These are phyloP conservation scores for Entonaema liquescens DNA, from an alignment of 495 filamentous ascomycete species.

Conservation along the genomic window DNA sequence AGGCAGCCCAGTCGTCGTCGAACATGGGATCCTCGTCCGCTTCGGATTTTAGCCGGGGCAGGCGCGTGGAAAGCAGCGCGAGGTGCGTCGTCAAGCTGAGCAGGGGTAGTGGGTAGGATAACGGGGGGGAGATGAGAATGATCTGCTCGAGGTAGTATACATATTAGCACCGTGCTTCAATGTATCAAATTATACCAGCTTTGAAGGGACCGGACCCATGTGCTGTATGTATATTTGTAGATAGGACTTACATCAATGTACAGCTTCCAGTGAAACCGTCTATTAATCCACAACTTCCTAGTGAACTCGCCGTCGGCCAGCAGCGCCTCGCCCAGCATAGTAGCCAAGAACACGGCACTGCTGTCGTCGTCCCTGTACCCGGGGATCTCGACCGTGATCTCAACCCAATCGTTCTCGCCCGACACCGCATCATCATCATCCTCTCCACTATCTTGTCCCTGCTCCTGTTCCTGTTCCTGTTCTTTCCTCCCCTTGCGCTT, in stretches of 20 bases:
- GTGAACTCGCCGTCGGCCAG: slow-evolving; percentile 77
- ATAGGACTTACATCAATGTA: slow-evolving; percentile 83
- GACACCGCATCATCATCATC: slow-evolving; percentile 26
- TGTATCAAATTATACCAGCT: slow-evolving; percentile 33
- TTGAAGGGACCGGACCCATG: background rate
- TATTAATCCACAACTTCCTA: slow-evolving; percentile 80
- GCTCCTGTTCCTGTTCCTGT: slow-evolving; percentile 42
- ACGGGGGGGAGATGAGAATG: slow-evolving; percentile 87
- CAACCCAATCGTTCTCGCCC: slow-evolving; percentile 73
- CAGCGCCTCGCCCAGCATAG: slow-evolving; percentile 89
- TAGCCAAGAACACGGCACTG: slow-evolving; percentile 81
- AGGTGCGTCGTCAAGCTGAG: slow-evolving; percentile 94
- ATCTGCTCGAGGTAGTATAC: slow-evolving; percentile 63
- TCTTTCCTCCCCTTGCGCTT: slow-evolving; percentile 38
- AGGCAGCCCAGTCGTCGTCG: slow-evolving; percentile 95
- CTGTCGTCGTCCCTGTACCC: slow-evolving; percentile 91
- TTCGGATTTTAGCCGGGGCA: slow-evolving; percentile 84
- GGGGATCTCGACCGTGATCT: slow-evolving; percentile 85
- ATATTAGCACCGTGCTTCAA: background rate
- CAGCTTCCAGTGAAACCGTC: slow-evolving; percentile 92
- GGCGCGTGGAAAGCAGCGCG: slow-evolving; percentile 86
- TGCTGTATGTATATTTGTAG: background rate
- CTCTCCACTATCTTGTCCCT: slow-evolving; percentile 14
- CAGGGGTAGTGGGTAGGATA: slow-evolving; percentile 90
- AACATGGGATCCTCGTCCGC: slow-evolving; percentile 95